A percentile compares a stretch with the other conserved stretches of the same genome.
Evolutionary conservation across 2,329 filamentous ascomycete genomes (phyloP).

Genomic region (Fusarium sulawesiense): DNA sequence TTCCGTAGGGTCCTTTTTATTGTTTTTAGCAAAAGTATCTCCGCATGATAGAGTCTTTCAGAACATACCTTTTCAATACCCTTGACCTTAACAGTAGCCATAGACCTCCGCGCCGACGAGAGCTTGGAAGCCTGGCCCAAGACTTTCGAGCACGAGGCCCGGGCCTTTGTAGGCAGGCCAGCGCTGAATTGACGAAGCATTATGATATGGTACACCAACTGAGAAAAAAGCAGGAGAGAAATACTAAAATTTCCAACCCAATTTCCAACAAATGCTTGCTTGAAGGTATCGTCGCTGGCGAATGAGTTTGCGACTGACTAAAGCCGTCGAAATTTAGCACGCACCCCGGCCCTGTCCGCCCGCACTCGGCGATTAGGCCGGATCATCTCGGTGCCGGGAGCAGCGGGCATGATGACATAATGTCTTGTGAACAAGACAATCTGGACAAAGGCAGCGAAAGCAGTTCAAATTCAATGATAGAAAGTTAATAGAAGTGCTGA

Average conservation of each 20-base stretch:
- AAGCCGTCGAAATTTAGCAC: conserved; percentile 43
- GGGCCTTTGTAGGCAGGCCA: conserved; percentile 47
- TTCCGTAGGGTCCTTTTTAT: conserved; percentile 77
- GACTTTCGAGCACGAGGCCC: conserved; percentile 42
- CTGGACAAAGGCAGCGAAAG: background rate
- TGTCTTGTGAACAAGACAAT: background rate
- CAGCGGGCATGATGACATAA: conserved; percentile 40
- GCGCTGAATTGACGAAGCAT: conserved; percentile 54
- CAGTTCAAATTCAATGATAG: background rate
- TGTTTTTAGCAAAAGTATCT: background rate
- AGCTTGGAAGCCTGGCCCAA: conserved; percentile 40
- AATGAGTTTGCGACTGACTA: conserved; percentile 44
- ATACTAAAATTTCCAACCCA: conserved; percentile 11
- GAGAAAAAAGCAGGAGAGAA: background rate
- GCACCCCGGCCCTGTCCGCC: conserved; percentile 37
- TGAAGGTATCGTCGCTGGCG: conserved; percentile 15
- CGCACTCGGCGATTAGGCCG: conserved; percentile 46
- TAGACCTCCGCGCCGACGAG: conserved; percentile 40
- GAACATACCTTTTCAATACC: conserved; percentile 52
- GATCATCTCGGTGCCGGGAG: conserved; percentile 46
- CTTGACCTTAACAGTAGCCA: conserved; percentile 52
- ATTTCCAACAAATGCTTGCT: conserved; percentile 23
- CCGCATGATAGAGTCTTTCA: fast-evolving
- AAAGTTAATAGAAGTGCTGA: background rate
- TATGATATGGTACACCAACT: conserved; percentile 19